Evolutionary conservation across 2,329 filamentous ascomycete genomes (phyloP).

Genomic region (Diaporthe citri): DNA sequence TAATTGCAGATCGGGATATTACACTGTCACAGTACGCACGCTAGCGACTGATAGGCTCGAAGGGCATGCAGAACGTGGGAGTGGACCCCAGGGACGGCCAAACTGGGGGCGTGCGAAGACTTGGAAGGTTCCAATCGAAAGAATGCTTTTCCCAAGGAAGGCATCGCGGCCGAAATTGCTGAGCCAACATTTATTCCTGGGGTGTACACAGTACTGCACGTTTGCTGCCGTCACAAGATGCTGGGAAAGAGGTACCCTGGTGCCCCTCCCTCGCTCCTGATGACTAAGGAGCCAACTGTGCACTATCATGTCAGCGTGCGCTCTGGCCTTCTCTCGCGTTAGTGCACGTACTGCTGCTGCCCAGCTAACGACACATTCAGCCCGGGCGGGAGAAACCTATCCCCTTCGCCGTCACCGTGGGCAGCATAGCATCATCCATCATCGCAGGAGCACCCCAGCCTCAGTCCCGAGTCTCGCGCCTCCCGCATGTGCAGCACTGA

Average conservation of each 20-base stretch:
- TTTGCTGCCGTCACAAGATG: not conserved
- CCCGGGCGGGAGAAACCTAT: not conserved
- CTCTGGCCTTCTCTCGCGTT: not conserved
- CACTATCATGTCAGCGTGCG: constrained; percentile 1
- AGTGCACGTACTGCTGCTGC: constrained; percentile 6
- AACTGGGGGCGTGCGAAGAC: constrained; percentile 2
- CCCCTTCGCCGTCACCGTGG: not conserved
- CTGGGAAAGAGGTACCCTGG: not conserved
- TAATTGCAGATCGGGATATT: constrained; percentile 34
- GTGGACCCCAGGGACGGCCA: not conserved
- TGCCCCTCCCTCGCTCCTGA: not conserved
- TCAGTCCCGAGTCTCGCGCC: constrained; percentile 12
- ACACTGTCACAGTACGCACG: constrained; percentile 13
- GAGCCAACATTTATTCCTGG: constrained; percentile 18
- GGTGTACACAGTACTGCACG: not conserved
- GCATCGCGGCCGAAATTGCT: constrained; percentile 33
- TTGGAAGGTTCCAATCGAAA: constrained; percentile 13
- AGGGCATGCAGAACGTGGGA: constrained; percentile 27
- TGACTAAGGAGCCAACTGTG: constrained; percentile 24
- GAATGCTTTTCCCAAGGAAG: constrained; percentile 8
- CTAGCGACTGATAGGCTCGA: constrained; percentile 12
- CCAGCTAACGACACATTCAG: constrained; percentile 8
- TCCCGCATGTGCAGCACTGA: constrained; percentile 24
- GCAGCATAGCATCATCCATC: not conserved
- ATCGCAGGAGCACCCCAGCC: constrained; percentile 23